phyloP scores from a whole-genome alignment of 2,329 filamentous ascomycete genomes.

The Eutypella sp. region DNA sequence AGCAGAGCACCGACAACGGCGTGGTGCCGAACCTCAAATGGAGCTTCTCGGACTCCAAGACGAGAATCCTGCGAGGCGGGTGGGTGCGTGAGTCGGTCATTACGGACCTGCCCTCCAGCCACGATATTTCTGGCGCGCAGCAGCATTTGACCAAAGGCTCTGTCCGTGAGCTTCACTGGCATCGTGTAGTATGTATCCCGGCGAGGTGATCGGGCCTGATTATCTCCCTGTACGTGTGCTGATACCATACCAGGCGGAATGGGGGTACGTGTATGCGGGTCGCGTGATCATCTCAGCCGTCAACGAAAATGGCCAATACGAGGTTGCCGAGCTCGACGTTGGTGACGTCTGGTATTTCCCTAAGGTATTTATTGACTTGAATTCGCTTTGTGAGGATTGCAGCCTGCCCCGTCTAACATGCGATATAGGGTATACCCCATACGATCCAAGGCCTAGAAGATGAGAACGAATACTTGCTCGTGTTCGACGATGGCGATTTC shows the following conservation, averaged over 20 bases:
- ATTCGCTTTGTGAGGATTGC: not conserved
- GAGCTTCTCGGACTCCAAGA: conserved; percentile 65
- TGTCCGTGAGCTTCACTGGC: conserved; percentile 63
- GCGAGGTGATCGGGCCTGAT: not conserved
- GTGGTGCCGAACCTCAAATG: conserved; percentile 63
- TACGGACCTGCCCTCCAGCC: conserved; percentile 59
- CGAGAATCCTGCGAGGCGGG: conserved; percentile 55
- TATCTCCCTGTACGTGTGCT: conserved; percentile 1
- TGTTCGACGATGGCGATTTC: conserved; percentile 64
- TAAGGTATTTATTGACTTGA: conserved; percentile 41
- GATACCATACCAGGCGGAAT: conserved; percentile 48
- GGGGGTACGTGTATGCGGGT: conserved; percentile 57
- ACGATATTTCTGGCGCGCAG: conserved; percentile 63
- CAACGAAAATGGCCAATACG: conserved; percentile 54
- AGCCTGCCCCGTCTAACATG: not conserved
- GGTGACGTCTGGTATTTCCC: conserved; percentile 68
- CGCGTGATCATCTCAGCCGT: conserved; percentile 55
- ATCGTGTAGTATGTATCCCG: conserved; percentile 49
- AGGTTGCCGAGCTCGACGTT: conserved; percentile 50
- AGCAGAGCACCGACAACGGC: conserved; percentile 57
- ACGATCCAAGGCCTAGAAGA: conserved; percentile 61
- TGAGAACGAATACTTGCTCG: conserved; percentile 62
- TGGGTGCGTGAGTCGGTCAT: conserved; percentile 64
- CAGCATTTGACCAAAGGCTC: conserved; percentile 64
- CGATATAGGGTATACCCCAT: conserved; percentile 51